These are phyloP conservation scores for Amanita pallidorosea DNA, from an alignment of 768 basidiomycete genomes.

Conservation along the genomic window DNA sequence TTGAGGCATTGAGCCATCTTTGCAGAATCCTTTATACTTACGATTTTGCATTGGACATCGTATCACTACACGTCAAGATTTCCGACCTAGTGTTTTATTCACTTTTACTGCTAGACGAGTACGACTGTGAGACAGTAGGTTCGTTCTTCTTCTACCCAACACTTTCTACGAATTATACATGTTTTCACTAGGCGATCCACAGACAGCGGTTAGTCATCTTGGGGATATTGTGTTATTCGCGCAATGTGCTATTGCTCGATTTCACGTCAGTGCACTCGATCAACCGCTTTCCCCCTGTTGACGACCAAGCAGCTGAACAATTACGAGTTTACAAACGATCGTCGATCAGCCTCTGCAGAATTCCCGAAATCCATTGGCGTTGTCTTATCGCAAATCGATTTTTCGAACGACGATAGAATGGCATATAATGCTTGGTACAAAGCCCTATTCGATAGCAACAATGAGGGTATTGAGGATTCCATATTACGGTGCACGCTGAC, in stretches of 20 bases:
- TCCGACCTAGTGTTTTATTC: slow-evolving; percentile 54
- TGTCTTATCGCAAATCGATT: slow-evolving; percentile 26
- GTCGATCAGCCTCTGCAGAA: slow-evolving; percentile 34
- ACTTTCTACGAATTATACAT: background rate
- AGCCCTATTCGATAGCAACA: slow-evolving; percentile 64
- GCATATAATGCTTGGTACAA: slow-evolving; percentile 59
- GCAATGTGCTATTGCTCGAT: slow-evolving; percentile 56
- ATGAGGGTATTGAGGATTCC: slow-evolving; percentile 78
- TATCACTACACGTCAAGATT: slow-evolving; percentile 59
- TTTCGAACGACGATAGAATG: slow-evolving; percentile 29
- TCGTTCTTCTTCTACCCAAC: slow-evolving; percentile 14
- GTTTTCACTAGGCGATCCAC: slow-evolving; percentile 56
- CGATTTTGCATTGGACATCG: slow-evolving; percentile 51
- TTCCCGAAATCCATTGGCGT: slow-evolving; percentile 39
- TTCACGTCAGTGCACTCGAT: slow-evolving; percentile 33
- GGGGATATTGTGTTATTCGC: slow-evolving; percentile 73
- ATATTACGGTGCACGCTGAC: slow-evolving; percentile 41
- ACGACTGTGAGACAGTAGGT: slow-evolving; percentile 79
- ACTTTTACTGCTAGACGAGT: slow-evolving; percentile 53
- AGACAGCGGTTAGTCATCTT: slow-evolving; percentile 67
- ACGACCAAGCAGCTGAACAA: slow-evolving; percentile 33
- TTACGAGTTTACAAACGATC: slow-evolving; percentile 33
- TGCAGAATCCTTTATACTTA: slow-evolving; percentile 54
- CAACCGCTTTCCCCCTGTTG: background rate
- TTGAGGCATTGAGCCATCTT: slow-evolving; percentile 61